Percentiles rank a stretch among this genome's conserved stretches.
phyloP scores from a whole-genome alignment of 345 rosid genomes.

The Mallotus nudiflorus region DNA sequence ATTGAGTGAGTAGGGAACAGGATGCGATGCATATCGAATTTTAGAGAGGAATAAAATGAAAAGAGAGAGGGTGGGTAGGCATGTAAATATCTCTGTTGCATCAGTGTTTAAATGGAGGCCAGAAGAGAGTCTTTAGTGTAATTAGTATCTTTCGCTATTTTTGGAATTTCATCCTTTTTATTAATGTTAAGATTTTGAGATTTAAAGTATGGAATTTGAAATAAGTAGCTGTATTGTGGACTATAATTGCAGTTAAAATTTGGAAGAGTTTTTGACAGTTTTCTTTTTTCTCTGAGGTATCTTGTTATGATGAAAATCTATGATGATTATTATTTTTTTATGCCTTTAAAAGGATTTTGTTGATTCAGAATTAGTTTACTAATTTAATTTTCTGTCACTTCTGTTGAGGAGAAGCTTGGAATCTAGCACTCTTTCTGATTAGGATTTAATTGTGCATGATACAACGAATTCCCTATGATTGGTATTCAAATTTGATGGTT shows the following conservation, averaged over 20 bases:
- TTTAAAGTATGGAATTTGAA: background rate
- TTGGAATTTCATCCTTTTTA: background rate
- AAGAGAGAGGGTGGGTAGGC: too few species aligned
- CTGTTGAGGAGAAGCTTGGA: background rate
- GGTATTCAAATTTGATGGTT: background rate
- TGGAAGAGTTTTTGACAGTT: background rate
- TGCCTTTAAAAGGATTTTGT: background rate
- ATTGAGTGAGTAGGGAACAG: too few species aligned
- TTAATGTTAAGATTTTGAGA: background rate
- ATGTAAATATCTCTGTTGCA: too few species aligned
- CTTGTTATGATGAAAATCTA: background rate
- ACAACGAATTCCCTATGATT: background rate
- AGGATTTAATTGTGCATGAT: background rate
- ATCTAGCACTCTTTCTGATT: background rate
- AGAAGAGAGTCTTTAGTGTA: background rate
- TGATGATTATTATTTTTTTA: background rate
- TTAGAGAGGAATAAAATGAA: too few species aligned
- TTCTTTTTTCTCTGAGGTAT: background rate
- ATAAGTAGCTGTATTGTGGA: background rate
- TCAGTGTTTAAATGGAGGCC: background rate
- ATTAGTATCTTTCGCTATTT: background rate
- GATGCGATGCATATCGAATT: too few species aligned
- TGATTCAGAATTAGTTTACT: background rate
- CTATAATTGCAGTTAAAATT: background rate
- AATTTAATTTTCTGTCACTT: background rate